Conservation (phyloP, 371 early-diverging fungal genomes). For the Mucor piriformis region DNA sequence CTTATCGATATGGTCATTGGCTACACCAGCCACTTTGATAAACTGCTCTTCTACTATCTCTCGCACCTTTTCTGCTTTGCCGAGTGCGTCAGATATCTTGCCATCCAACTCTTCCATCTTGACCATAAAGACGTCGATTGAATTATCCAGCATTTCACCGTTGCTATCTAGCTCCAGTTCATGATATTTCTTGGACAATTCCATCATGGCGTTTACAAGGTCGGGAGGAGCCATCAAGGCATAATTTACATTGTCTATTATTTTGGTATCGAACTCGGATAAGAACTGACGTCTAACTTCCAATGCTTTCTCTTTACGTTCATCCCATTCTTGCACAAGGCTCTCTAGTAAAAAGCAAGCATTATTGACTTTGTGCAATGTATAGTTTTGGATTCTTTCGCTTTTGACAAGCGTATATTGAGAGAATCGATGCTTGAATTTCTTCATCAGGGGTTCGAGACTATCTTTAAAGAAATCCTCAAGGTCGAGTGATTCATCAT, state of each 20-base stretch:
- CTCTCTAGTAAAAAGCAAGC: constrained; percentile 36
- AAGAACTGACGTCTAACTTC: constrained; percentile 12
- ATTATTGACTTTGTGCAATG: constrained; percentile 38
- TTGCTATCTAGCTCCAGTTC: constrained; percentile 24
- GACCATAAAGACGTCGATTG: constrained; percentile 48
- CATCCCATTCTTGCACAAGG: constrained; percentile 43
- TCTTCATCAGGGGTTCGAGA: constrained; percentile 45
- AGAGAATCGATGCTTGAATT: constrained; percentile 45
- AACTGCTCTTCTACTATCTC: constrained; percentile 41
- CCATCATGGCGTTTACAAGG: constrained; percentile 24
- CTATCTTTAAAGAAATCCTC: constrained; percentile 48
- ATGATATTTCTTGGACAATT: constrained; percentile 30
- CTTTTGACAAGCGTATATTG: constrained; percentile 37
- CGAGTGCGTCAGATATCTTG: constrained; percentile 45
- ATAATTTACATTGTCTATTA: constrained; percentile 2
- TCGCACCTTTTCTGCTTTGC: constrained; percentile 40
- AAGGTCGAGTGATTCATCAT: constrained; percentile 42
- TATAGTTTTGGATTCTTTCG: constrained; percentile 37
- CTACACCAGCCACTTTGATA: constrained; percentile 40
- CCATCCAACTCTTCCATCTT: constrained; percentile 53
- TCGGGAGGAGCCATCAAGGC: constrained; percentile 27
- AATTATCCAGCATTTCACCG: constrained; percentile 43
- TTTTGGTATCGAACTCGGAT: constrained; percentile 17
- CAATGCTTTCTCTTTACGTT: constrained; percentile 28
- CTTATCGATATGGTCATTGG: constrained; percentile 47